Evolutionary conservation across 768 basidiomycete genomes (phyloP), one percentile per base, ranked within the genome.

Genomic region (Mrakia frigida): DNA sequence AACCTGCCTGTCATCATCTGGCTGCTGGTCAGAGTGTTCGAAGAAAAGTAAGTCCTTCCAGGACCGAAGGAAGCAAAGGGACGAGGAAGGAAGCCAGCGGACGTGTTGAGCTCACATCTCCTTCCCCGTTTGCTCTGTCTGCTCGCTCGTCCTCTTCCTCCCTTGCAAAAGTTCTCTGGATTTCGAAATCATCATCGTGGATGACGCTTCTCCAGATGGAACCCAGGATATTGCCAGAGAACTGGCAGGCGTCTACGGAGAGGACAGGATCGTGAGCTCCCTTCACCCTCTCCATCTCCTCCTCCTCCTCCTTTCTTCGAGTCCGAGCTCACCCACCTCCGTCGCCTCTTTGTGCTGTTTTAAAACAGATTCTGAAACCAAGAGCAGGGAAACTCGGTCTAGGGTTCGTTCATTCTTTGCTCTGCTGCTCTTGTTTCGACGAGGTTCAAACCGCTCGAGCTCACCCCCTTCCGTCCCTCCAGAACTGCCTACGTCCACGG

Each of bases 401-500:
- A 35, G 94, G 93, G 93, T 93, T 79, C 71, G 88, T 80, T 25
- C n/a, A 5, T 10, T 33, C 18, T 35, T 33, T 21, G 14, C 33
- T n/a, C 63, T 31, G 11, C 25, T 14, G 4, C 39, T 18, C 68
- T 10, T 16, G 39, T 41, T 39, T 21, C 11, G 7, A 35, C 7
- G 18, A 61, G n/a, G n/a, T n/a, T n/a, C n/a, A 23, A 13, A 35
- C 18, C 31, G 41, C 46, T 50, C 50, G 18, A 71, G 53, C 70
- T 71, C 23, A 71, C 46, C 65, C 37, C 9, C 63, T 14, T 9
- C 31, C 25, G 23, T n/a, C 61, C 13, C 31, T 21, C 6, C 78
- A 94, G 92, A 74, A 94, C 94, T 31, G 94, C 94, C 46, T 96
- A 96, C 82, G 91, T 95, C 52, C 91, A 96, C 81, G 94, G 94